Evolutionary conservation across 805 yeast genomes (phyloP), one percentile per base, ranked within the genome.

Genomic region (Pichia eremophila): DNA sequence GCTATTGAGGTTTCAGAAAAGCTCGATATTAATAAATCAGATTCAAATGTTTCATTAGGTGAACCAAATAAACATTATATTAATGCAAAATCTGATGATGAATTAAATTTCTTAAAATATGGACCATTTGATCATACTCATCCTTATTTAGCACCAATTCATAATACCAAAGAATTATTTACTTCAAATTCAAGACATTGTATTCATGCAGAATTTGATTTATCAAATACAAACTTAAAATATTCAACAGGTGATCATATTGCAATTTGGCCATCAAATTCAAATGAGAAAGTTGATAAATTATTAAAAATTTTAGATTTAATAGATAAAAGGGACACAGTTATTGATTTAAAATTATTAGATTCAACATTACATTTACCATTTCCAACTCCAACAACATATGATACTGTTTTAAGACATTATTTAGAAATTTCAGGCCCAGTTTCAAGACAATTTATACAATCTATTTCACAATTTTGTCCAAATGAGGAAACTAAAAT

Each of bases 181-280:
- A 70, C 71, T 50, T 68, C 79, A 0, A 53, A 59, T 18, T 35
- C 48, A 36, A 82, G 98, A 70, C 81, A 81, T 55, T 91, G 98
- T 69, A 78, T 91, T 50, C 98, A 91, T 62, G 78, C 83, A 43
- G 98, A 93, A 66, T 81, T 91, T 57, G 97, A 91, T 60, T 68
- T 89, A 36, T 74, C 88, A 1, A 77, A 70, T 29, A 74, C 91
- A 5, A 83, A 83, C 58, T 71, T 93, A 60, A 80, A 83, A 57
- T 91, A 91, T 67, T 73, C 91, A 43, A 91, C 99, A 5, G 99
- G 99, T 65, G 99, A 91, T 64, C 98, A 91, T 67, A 68, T 93
- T 52, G 98, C 96, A 15, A 71, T 93, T 48, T 87, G 96, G 95
- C 93, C 97, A 35, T 86, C 93, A 25, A 91, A 91, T 66, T 72